Base-by-base conservation (phyloP, 2,329 filamentous ascomycete genomes). In the Lasiodiplodia gonubiensis region DNA sequence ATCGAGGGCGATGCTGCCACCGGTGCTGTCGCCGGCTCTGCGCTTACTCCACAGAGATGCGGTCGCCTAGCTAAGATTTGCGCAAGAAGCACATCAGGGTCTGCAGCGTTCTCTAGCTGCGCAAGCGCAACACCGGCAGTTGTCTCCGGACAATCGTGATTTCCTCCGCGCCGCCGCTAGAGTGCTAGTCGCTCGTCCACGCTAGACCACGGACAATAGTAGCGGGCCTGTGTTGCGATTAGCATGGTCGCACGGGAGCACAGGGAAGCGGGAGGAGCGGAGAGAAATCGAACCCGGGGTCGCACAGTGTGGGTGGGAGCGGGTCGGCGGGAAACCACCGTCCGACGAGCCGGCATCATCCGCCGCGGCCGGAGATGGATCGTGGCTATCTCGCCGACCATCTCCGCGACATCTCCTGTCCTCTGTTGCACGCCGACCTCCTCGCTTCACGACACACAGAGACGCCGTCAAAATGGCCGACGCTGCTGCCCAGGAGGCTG, bases 401-500 rank as follows among this genome's bases (percentile, higher is more conserved):
- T 7, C 57, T 10, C 30, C 59, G 27, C 46, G n/a, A 63, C 46
- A 35, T 63, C 59, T 35, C 46, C 59, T 27, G 25, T n/a, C 11
- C 21, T 18, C 51, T 27, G 25, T 33, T 42, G 2, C 57, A 48
- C 39, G 16, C 2, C 30, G 16, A 27, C 57, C 23, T 14, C 30
- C 3, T 27, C 23, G 25, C 39, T 33, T 25, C 57, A 21, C 35
- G 11, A 57, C 53, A n/a, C n/a, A 30, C 57, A 48, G 37, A 42
- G 23, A 53, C 60, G 42, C 27, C 21, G 37, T 33, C 59, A 63
- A 30, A 12, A 73, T 80, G 77, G 69, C 75, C 14, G 71, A 73
- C 49, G 64, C 73, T 67, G 74, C 75, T 37, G 70, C 76, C n/a
- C 75, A 81, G 70, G 83, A 85, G 65, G 80, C 79, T 48, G 83